These are phyloP conservation scores for Elaphomyces granulatus DNA, from an alignment of 495 filamentous ascomycete genomes.

Conservation along the genomic window DNA sequence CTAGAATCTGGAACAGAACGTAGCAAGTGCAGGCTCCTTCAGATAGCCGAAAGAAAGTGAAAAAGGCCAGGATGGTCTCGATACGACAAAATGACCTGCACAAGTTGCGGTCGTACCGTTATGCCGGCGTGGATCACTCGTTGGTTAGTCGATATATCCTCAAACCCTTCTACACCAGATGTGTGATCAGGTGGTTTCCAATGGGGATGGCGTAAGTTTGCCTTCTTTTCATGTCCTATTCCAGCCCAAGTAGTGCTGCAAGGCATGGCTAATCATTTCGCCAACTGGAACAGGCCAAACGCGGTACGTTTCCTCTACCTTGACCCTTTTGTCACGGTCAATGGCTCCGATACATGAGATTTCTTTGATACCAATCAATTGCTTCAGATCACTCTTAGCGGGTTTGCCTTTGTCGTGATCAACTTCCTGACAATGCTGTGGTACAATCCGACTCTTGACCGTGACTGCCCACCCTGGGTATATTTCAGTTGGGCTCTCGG, in stretches of 20 bases:
- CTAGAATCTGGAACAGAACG: too few relatives aligned
- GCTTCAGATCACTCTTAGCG: slow-evolving; percentile 81
- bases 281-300: slow-evolving; percentile 44
- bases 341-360: too few relatives aligned
- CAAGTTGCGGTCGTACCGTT: slow-evolving; percentile 84
- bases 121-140: slow-evolving; percentile 80
- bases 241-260: slow-evolving; percentile 9
- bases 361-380: too few relatives aligned
- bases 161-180: slow-evolving; percentile 94
- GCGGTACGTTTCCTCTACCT: slow-evolving; percentile 35
- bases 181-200: slow-evolving; percentile 87
- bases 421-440: slow-evolving; percentile 90
- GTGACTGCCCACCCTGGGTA: slow-evolving; percentile 88
- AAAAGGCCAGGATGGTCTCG: too few relatives aligned
- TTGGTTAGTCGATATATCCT: slow-evolving; percentile 78
- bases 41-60: too few relatives aligned
- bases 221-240: slow-evolving; percentile 5
- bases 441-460: slow-evolving; percentile 90
- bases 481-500: slow-evolving; percentile 84
- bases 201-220: slow-evolving; percentile 77
- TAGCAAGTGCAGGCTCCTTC: too few relatives aligned
- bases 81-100: slow-evolving; percentile 80
- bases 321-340: slow-evolving; percentile 1
- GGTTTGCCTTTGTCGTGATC: slow-evolving; percentile 79
- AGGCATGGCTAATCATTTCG: slow-evolving; percentile 9